Evolutionary conservation across 768 basidiomycete species (phyloP).

Genomic region (Symmetrospora coprosmae): DNA sequence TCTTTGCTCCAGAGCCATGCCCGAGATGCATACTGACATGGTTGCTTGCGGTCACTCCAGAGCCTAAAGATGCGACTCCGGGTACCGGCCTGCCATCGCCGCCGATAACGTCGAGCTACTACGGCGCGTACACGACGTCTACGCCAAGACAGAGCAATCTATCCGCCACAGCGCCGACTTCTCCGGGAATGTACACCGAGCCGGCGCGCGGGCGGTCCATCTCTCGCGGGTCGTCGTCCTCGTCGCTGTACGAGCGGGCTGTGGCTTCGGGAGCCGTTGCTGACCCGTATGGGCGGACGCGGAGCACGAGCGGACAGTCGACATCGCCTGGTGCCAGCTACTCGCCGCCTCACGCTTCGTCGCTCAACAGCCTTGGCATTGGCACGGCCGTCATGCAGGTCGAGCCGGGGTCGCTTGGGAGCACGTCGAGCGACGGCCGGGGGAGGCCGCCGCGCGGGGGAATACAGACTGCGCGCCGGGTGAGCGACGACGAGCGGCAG

Average conservation of each 20-base stretch:
- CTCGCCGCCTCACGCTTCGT: conserved; percentile 12
- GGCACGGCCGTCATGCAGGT: conserved; percentile 17
- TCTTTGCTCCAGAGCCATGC: too few species aligned
- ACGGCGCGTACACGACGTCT: background rate
- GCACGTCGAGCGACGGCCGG: too few species aligned
- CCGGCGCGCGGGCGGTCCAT: conserved; percentile 13
- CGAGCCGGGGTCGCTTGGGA: too few species aligned
- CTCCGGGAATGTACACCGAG: background rate
- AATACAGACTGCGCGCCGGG: too few species aligned
- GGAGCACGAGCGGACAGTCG: conserved; percentile 5
- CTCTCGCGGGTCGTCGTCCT: conserved; percentile 12
- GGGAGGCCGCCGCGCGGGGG: too few species aligned
- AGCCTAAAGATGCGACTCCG: too few species aligned
- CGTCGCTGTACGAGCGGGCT: conserved; percentile 10
- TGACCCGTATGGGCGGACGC: background rate
- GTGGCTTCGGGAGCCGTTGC: background rate
- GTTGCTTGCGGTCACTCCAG: too few species aligned
- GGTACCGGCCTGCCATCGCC: background rate
- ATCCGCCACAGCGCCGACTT: background rate
- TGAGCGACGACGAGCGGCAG: too few species aligned
- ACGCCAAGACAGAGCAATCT: background rate
- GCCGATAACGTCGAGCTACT: background rate
- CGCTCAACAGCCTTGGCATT: conserved; percentile 7
- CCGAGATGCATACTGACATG: too few species aligned
- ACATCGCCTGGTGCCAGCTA: conserved; percentile 6